These are phyloP conservation scores for Backusella tarrabulga DNA, from an alignment of 192 early-diverging fungal species.

Conservation along the genomic window DNA sequence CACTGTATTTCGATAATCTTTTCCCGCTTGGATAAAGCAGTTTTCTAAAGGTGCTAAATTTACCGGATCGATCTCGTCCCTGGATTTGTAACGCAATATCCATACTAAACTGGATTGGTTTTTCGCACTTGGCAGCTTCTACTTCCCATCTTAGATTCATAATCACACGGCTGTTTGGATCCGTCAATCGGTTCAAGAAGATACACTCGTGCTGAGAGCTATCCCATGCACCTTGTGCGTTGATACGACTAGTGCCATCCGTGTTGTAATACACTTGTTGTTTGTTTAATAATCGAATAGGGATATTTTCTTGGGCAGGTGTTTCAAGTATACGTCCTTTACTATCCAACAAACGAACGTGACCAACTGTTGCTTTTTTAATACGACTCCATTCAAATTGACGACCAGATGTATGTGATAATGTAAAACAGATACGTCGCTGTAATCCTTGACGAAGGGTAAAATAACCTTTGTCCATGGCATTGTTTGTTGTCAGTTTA, in stretches of 20 bases:
- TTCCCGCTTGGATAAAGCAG: slow-evolving; percentile 41
- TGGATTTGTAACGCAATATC: slow-evolving; percentile 63
- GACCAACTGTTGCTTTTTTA: slow-evolving; percentile 43
- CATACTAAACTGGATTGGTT: slow-evolving; percentile 56
- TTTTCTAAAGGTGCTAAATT: slow-evolving; percentile 44
- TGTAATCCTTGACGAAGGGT: slow-evolving; percentile 75
- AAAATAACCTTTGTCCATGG: slow-evolving; percentile 56
- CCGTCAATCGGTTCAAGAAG: slow-evolving; percentile 65
- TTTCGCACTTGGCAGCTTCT: slow-evolving; percentile 56
- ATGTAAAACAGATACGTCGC: slow-evolving; percentile 59
- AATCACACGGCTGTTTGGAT: slow-evolving; percentile 55
- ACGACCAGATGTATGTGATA: slow-evolving; percentile 68
- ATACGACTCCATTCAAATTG: slow-evolving; percentile 60
- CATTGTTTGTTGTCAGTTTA: slow-evolving; percentile 42
- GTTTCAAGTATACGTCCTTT: slow-evolving; percentile 62
- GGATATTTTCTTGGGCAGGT: slow-evolving; percentile 47
- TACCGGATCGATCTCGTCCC: slow-evolving; percentile 49
- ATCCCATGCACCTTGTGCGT: slow-evolving; percentile 67
- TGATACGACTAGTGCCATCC: slow-evolving; percentile 63
- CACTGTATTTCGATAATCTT: slow-evolving; percentile 45
- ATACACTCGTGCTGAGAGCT: slow-evolving; percentile 70
- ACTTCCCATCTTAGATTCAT: slow-evolving; percentile 56
- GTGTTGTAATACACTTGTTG: slow-evolving; percentile 45
- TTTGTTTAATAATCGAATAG: slow-evolving; percentile 44
- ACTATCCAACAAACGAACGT: slow-evolving; percentile 51